Evolutionary conservation across 2,329 filamentous ascomycete genomes (phyloP).

Genomic region (Rosellinia necatrix): DNA sequence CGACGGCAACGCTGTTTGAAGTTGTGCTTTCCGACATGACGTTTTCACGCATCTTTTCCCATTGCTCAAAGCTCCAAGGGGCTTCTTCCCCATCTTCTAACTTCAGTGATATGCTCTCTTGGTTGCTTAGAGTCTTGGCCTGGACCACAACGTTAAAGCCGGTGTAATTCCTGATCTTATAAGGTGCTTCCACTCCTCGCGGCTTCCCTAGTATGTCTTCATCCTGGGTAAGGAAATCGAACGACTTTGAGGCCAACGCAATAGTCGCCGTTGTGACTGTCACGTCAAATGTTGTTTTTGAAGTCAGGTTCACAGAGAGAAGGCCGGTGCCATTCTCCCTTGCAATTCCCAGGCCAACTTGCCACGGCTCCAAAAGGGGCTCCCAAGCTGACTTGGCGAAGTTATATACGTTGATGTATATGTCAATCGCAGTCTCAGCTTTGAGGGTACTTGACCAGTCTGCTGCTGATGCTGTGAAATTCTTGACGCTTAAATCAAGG

Average conservation of each 20-base stretch:
- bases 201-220: constrained; percentile 94
- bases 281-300: constrained; percentile 87
- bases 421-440: constrained; percentile 87
- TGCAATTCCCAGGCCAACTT: constrained; percentile 86
- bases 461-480: constrained; percentile 80
- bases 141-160: constrained; percentile 88
- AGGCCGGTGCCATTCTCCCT: constrained; percentile 76
- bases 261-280: constrained; percentile 94
- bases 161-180: constrained; percentile 92
- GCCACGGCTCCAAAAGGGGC: constrained; percentile 93
- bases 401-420: constrained; percentile 97
- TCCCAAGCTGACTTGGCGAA: constrained; percentile 99
- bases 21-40: constrained; percentile 81
- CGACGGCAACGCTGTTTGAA: constrained; percentile 75
- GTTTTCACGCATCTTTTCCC: constrained; percentile 93
- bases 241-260: constrained; percentile 88
- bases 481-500: constrained; percentile 89
- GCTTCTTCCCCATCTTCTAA: constrained; percentile 87
- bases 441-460: constrained; percentile 91
- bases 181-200: constrained; percentile 87
- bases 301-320: constrained; percentile 82
- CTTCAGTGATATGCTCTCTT: constrained; percentile 71
- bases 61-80: constrained; percentile 96
- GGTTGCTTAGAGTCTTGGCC: constrained; percentile 68
- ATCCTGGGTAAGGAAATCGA: constrained; percentile 84